Evolutionary conservation across 768 basidiomycete species (phyloP), one percentile per base, ranked within the genome.

Genomic region (Neoboletus brunneissimus): DNA sequence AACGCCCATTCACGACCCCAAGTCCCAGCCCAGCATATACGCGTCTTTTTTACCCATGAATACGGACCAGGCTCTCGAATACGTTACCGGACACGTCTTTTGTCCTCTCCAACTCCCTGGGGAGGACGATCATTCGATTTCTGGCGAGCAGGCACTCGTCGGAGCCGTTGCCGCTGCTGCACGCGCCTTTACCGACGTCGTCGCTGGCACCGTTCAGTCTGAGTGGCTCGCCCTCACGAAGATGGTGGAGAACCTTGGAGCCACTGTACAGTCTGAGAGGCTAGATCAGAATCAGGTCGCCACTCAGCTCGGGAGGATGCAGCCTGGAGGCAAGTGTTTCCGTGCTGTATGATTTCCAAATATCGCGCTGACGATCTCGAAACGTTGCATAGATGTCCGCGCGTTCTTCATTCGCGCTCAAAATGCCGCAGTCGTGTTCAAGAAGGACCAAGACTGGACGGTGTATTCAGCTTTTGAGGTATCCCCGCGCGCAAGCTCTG

Each of bases 381-480:
- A 4, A 20, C 22, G 23, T 5, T 13, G 16, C 7, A 25, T 45
- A 81, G 81, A 75, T 44, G 63, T 73, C 23, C 51, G 75, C 16
- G 67, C 66, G 13, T 67, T 80, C 38, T 67, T 71, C 9, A 69
- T 83, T 25, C 67, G 69, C 9, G 71, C 72, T 2, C 81, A 82
- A 54, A 83, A 83, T 44, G 79, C 81, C 0, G 78, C 68, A n/a
- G 51, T 83, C 1, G 64, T 82, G 12, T 55, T 78, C 13, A 69
- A 73, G 44, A 65, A 64, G 48, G 32, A 55, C 10, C 23, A 57
- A 57, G 65, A 25, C 4, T 29, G 25, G 46, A 47, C 46, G 31
- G 1, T 53, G 10, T 35, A 18, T 20, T 16, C 31, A 5, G 23
- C 66, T 12, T 82, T 83, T 48, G 78, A 82, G 56, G 73, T 73